A percentile compares a stretch with the other conserved stretches of the same genome.
These are phyloP conservation scores for Penicillium occitanis DNA, from an alignment of 2,329 filamentous ascomycete genomes.

Conservation along the genomic window DNA sequence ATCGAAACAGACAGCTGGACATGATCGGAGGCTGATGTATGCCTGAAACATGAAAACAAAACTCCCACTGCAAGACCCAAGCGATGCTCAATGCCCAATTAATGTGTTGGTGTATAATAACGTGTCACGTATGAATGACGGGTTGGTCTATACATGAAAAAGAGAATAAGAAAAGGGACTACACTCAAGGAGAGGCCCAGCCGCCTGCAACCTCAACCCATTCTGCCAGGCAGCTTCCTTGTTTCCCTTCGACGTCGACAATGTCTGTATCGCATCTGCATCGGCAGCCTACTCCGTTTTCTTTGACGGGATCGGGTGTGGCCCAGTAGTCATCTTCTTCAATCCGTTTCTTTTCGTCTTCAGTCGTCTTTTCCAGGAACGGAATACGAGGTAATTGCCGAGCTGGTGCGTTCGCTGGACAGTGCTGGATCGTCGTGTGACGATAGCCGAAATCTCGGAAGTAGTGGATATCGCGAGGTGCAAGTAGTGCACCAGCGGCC, in stretches of 20 bases:
- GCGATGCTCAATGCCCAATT: conserved; percentile 37
- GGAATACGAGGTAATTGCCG: conserved; percentile 78
- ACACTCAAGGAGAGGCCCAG: conserved; percentile 65
- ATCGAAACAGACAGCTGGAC: conserved; percentile 2
- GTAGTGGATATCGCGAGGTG: conserved; percentile 86
- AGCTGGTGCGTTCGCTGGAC: conserved; percentile 88
- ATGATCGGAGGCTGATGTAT: conserved; percentile 20
- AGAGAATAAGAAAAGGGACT: neutral
- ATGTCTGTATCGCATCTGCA: conserved; percentile 98
- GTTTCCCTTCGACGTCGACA: conserved; percentile 95
- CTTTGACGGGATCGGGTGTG: conserved; percentile 77
- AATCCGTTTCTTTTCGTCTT: conserved; percentile 76
- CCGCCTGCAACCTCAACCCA: conserved; percentile 98
- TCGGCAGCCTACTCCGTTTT: conserved; percentile 94
- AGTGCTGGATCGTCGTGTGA: conserved; percentile 98
- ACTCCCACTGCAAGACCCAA: conserved; percentile 34
- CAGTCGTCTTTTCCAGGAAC: conserved; percentile 77
- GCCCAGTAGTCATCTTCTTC: conserved; percentile 98
- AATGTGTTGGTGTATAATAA: conserved; percentile 20
- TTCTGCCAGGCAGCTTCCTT: conserved; percentile 89
- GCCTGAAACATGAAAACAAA: conserved; percentile 29
- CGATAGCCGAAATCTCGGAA: conserved; percentile 98
- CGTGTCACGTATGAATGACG: conserved; percentile 29
- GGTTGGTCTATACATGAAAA: conserved; percentile 32
- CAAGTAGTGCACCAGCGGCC: conserved; percentile 82